Evolutionary conservation across 257 asterid species (phyloP), one percentile per base, ranked within the genome.

Genomic region (Gentiana straminea): DNA sequence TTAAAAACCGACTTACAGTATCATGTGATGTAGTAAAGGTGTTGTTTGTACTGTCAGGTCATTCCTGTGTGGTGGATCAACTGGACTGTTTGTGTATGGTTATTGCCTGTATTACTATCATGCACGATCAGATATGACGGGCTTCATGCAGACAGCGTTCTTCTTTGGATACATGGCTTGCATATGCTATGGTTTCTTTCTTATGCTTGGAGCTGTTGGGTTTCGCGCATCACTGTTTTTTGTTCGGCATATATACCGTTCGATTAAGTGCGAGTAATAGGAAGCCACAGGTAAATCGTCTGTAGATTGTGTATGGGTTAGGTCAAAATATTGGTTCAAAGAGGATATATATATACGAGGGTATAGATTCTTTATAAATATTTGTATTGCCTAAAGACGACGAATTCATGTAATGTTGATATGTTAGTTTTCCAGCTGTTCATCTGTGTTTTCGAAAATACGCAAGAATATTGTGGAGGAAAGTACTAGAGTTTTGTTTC

Each of bases 81-180:
- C 95, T 3, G 97, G 97, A 37, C 52, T 85, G 71, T 89, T 89
- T 75, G 81, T 89, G 56, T 89, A 86, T 13, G 84, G 84, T 48
- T 86, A 89, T 73, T 89, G 97, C 72, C 70, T 85, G 58, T 89
- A 89, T 61, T 89, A 89, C 81, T 89, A 81, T 61, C 74, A 81
- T 55, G 95, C 94, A 2, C 79, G 92, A 15, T 89, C 95, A 0
- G 94, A 89, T 55, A 89, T 89, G 97, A 80, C 95, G 0, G 97
- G 97, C 53, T 89, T 89, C 82, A 89, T 89, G 97, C 97, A 89
- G 66, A 81, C 92, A 33, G 85, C 97, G 0, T 89, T 85, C 69
- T 89, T 89, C 85, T 77, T 77, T n/a, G 79, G 77, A 4, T 77
- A 73, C 73, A 77, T 77, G 79, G 79, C 83, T 39, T 73, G 83